Conservation (phyloP, 352 stramenopile species). For the Pythium vanterpoolii region DNA sequence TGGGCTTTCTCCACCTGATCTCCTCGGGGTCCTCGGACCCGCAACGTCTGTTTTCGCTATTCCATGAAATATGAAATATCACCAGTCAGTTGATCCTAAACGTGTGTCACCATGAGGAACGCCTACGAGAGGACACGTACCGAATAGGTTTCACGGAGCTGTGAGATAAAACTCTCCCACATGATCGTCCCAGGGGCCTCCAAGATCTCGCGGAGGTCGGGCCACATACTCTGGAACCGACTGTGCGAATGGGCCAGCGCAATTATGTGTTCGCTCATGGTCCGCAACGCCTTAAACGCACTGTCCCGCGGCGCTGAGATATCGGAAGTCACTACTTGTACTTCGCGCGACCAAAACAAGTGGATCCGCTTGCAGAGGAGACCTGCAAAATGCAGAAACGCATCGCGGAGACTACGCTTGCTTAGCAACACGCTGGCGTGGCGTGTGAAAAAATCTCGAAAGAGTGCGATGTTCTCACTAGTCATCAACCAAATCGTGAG, state of each 20-base stretch:
- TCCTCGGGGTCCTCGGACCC: neutral
- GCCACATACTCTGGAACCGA: conserved; percentile 10
- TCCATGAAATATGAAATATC: neutral
- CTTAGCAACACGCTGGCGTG: conserved; percentile 27
- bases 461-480: conserved; percentile 19
- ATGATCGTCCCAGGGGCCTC: conserved; percentile 9
- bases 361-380: conserved; percentile 13
- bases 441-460: conserved; percentile 23
- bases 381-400: conserved; percentile 12
- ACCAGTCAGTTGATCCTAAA: neutral
- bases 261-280: conserved; percentile 17
- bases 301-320: conserved; percentile 1
- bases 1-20: neutral
- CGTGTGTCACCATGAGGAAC: too few relatives aligned
- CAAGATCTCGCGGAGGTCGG: conserved; percentile 12
- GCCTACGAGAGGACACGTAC: too few relatives aligned
- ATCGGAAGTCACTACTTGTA: neutral
- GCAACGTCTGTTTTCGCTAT: neutral
- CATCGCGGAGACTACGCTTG: conserved; percentile 11
- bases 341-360: conserved; percentile 7
- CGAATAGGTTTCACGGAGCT: conserved; percentile 18
- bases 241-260: conserved; percentile 1
- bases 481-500: conserved; percentile 32
- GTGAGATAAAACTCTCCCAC: conserved; percentile 19
- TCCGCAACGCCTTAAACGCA: conserved; percentile 9